Base-by-base conservation (phyloP, 257 asterid genomes). In the Linderniella brevidens region DNA sequence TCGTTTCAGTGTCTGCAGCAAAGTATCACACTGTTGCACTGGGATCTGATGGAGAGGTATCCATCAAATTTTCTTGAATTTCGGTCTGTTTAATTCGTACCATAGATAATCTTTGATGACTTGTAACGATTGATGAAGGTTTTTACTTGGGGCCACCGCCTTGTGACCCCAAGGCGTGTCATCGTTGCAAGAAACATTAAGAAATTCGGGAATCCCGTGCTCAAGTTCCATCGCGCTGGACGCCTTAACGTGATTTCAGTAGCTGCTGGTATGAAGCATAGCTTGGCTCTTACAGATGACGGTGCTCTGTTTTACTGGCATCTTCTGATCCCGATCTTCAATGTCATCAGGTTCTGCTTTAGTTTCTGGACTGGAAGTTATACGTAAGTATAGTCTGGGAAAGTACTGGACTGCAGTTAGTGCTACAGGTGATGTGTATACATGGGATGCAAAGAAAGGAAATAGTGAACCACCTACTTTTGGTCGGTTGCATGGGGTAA, bases 121-220 rank as follows among this genome's bases (percentile, higher is more conserved):
- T 57, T 25, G 17, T 16, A 58, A 41, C 32, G 32, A 25, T 25
- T 25, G n/a, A 25, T 25, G 32, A 25, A 86, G 96, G 96, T 90
- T n/a, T 90, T 75, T 65, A 86, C 96, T 48, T 90, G 99, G 99
- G 99, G 99, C 52, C 96, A 90, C 64, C 88, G 92, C 32, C 92
- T 85, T 53, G 99, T 90, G 53, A 79, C 72, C 57, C 96, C 99
- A 8, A 77, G 76, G 52, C 93, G 99, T 47, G 92, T 90, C 19
- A 62, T 80, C 39, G 58, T 86, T 61, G 65, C 80, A 19, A 78
- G 92, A 68, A 77, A 74, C 56, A 64, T 63, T 3, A 79, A 44
- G 58, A 90, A 85, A 70, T 49, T 48, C 49, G 92, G 94, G 62
- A 90, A 57, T 56, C 63, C 70, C 17, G 52, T 63, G 40, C 58